Percentiles rank a stretch among this genome's conserved stretches.
Evolutionary conservation across 2,329 filamentous ascomycete genomes (phyloP).

Genomic region (Pezicula rhizophila): DNA sequence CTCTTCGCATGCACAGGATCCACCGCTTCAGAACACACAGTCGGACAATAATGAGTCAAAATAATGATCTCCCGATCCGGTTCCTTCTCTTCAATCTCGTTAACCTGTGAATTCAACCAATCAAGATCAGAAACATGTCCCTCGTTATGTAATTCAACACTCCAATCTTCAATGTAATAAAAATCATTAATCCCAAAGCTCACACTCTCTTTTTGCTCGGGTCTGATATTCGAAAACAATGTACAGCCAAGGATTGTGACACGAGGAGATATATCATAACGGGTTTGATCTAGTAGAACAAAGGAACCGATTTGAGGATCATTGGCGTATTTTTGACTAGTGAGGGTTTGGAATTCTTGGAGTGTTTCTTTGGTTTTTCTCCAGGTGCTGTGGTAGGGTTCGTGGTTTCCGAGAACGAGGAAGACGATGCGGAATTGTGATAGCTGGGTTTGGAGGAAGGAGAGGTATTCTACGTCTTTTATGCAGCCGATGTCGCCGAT

Average conservation of each 20-base stretch:
- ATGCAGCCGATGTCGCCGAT: conserved; percentile 42
- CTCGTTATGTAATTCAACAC: not conserved
- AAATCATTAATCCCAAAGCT: conserved; percentile 45
- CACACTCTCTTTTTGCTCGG: conserved; percentile 31
- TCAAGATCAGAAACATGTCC: conserved; percentile 22
- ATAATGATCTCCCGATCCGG: conserved; percentile 30
- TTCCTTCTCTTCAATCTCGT: conserved; percentile 22
- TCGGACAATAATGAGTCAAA: conserved; percentile 34
- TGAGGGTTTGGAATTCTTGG: conserved; percentile 6
- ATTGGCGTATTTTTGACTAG: conserved; percentile 5
- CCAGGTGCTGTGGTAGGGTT: conserved; percentile 34
- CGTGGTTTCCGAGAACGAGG: conserved; percentile 41
- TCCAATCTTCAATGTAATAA: conserved; percentile 29
- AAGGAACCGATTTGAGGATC: conserved; percentile 19
- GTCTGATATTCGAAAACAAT: conserved; percentile 42
- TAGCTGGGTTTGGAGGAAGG: conserved; percentile 36
- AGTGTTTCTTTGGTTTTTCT: conserved; percentile 13
- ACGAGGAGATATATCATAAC: conserved; percentile 29
- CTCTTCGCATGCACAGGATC: conserved; percentile 4
- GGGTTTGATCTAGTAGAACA: conserved; percentile 33
- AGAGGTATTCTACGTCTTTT: conserved; percentile 33
- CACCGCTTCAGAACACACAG: conserved; percentile 3
- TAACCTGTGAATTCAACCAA: conserved; percentile 34
- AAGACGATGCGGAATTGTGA: conserved; percentile 35
- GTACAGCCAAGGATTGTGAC: conserved; percentile 40